These are phyloP conservation scores for Gautieria morchelliformis DNA, from an alignment of 768 basidiomycete species.

Conservation along the genomic window DNA sequence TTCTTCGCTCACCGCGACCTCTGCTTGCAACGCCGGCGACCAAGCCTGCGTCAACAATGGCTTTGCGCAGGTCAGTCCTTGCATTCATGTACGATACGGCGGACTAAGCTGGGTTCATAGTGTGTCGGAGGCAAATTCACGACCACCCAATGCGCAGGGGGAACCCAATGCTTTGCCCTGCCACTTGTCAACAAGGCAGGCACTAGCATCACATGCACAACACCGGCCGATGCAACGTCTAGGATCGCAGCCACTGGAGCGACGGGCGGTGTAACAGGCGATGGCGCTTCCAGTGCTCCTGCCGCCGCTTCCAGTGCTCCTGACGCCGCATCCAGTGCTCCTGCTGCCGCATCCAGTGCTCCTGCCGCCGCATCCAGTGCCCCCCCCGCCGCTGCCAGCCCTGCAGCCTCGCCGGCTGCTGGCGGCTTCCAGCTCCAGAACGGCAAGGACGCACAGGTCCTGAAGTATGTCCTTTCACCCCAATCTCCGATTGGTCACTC, in stretches of 20 bases:
- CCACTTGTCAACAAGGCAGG: slow-evolving; percentile 27
- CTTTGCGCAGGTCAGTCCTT: slow-evolving; percentile 34
- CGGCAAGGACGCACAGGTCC: slow-evolving; percentile 23
- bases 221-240: slow-evolving; percentile 32
- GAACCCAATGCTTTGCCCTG: slow-evolving; percentile 39
- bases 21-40: slow-evolving; percentile 14
- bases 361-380: slow-evolving; percentile 12
- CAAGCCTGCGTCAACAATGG: slow-evolving; percentile 35
- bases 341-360: neutral
- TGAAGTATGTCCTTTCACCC: neutral
- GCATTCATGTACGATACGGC: neutral
- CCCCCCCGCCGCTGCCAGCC: neutral
- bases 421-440: slow-evolving; percentile 16
- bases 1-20: slow-evolving; percentile 16
- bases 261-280: slow-evolving; percentile 32
- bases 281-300: slow-evolving; percentile 10
- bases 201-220: slow-evolving; percentile 39
- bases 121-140: slow-evolving; percentile 40
- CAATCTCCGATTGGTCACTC: neutral
- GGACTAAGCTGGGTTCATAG: neutral
- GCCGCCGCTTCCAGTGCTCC: neutral
- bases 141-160: slow-evolving; percentile 27
- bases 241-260: slow-evolving; percentile 36
- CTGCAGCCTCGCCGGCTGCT: neutral
- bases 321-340: slow-evolving; percentile 12